A percentile compares a stretch with the other conserved stretches of the same genome.
These are phyloP conservation scores for Lumnitzera littorea DNA, from an alignment of 345 rosid genomes.

Conservation along the genomic window DNA sequence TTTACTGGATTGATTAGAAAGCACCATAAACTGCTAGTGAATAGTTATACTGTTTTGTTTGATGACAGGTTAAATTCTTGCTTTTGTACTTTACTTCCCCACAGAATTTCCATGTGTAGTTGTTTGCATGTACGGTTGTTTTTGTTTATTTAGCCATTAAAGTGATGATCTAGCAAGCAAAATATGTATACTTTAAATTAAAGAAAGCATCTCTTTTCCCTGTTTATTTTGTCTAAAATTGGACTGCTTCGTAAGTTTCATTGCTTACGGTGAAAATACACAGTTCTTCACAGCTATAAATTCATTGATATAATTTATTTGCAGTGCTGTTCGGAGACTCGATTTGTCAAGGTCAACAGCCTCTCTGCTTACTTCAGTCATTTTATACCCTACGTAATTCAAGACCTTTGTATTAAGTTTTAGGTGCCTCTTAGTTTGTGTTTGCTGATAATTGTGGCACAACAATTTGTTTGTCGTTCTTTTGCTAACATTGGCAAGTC, in stretches of 20 bases:
- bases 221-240: too few relatives aligned
- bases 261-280: too few relatives aligned
- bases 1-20: too few relatives aligned
- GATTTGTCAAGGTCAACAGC: slow-evolving; percentile 96
- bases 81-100: background rate
- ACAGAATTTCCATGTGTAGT: background rate
- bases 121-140: background rate
- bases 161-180: too few relatives aligned
- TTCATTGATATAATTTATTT: slow-evolving; percentile 14
- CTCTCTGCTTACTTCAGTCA: slow-evolving; percentile 93
- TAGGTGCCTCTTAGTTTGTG: slow-evolving; percentile 6
- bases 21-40: slow-evolving; percentile 15
- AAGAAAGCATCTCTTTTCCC: too few relatives aligned
- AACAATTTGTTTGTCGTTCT: slow-evolving; percentile 13
- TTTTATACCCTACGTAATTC: slow-evolving; percentile 16
- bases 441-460: slow-evolving; percentile 1
- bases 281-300: too few relatives aligned
- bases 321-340: slow-evolving; percentile 91
- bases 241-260: too few relatives aligned
- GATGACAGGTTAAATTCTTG: slow-evolving; percentile 58
- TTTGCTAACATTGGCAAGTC: slow-evolving; percentile 60
- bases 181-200: too few relatives aligned
- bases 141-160: background rate
- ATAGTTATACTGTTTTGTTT: slow-evolving; percentile 62
- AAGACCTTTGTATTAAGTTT: slow-evolving; percentile 9